Base-by-base conservation (phyloP, 2,329 filamentous ascomycete genomes). In the Aspergillus sp. region DNA sequence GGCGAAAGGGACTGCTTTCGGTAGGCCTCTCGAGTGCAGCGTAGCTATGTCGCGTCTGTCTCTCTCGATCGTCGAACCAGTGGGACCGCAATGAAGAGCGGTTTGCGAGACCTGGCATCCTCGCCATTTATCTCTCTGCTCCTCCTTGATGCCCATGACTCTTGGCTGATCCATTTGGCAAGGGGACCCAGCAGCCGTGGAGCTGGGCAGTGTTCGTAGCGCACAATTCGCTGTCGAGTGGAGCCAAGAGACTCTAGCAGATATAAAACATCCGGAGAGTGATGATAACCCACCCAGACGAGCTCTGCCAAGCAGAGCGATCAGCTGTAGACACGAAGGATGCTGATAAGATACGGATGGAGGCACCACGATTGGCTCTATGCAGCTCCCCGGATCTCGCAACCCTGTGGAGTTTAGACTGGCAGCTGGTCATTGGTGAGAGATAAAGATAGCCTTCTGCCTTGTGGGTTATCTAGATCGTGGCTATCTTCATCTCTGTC, bases 351-450 rank as follows among this genome's bases (percentile, higher is more conserved):
- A 47, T 47, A 47, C 4, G 11, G 25, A 14, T 2, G 16, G 1
- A 25, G n/a, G 17, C 1, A 20, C 3, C 16, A n/a, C 45, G 17
- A 47, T 47, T 47, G 45, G 45, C 40, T 47, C 45, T 23, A 47
- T 32, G 10, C 34, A 13, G 16, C 2, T 16, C 31, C 45, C 44
- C 45, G 45, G 45, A 47, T 47, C 45, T 19, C 5, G 45, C 45
- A 38, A 17, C 45, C 45, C 31, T 38, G 45, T 29, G 31, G 16
- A 47, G 29, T 47, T 47, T 47, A 47, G 45, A 14, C 17, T 47
- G n/a, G 16, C 5, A 29, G 9, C 5, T 23, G 16, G 31, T 23
- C 14, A 47, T 47, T 47, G 45, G 45, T 17, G 45, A 36, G 45
- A 47, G 45, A 47, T 47, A 47, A 38, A 29, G 25, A 44, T 25